Evolutionary conservation across 1,139 yeast genomes (phyloP), one percentile per base, ranked within the genome.

Genomic region (Eremothecium gossypii): DNA sequence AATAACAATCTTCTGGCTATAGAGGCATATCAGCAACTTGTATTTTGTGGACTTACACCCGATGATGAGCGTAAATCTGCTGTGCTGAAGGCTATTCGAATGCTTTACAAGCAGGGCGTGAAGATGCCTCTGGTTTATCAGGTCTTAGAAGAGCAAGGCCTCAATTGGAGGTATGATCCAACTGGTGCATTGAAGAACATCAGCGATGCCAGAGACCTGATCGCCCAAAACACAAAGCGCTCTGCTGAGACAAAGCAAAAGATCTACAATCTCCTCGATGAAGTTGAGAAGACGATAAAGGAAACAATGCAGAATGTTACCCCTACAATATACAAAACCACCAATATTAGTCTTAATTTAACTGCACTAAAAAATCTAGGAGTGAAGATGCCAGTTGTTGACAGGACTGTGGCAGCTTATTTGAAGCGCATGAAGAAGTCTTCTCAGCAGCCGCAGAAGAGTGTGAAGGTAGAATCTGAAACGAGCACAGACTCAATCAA

Each of bases 101-200:
- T 34, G 46, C 57, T 23, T 51, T 53, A 7, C 53, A 54, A 41
- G 38, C 49, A 57, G 41, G 62, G 62, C 27, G 59, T 58, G 2
- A 58, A 58, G 39, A 58, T 58, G 61, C 63, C 63, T 10, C 10
- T 34, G 4, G 37, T 34, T 12, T 20, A 34, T 27, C 36, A 41
- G 38, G 27, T 31, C 9, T 38, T 41, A 17, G 33, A 32, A 7
- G 20, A 29, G n/a, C 27, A 38, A 13, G 38, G 38, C 10, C 34
- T 41, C 7, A 30, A 37, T 23, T 41, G 44, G 44, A 37, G 34
- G 20, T 41, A 32, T 12, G 41, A 41, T 26, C 44, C 44, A 2
- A 30, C 33, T 12, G 30, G 34, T n/a, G 41, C 44, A 2, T n/a
- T 41, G 17, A 29, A 53, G 39, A 56, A 58, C 45, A 42, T 58